These are phyloP conservation scores for Podaxis sp. DNA, from an alignment of 768 basidiomycete species.

Conservation along the genomic window DNA sequence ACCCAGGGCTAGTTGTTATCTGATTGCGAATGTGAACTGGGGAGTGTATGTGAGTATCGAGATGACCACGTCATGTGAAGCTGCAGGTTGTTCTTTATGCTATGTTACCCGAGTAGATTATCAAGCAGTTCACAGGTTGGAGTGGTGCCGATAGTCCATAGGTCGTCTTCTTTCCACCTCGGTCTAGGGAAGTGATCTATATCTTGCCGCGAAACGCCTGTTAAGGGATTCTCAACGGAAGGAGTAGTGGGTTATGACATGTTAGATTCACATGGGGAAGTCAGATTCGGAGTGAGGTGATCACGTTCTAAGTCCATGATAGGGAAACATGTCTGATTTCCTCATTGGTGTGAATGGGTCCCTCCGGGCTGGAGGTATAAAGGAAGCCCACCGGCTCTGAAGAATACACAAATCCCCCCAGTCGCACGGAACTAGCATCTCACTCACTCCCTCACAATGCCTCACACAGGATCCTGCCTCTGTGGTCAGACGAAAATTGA, in stretches of 20 bases:
- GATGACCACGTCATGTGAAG: too few species aligned
- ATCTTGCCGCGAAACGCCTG: not conserved
- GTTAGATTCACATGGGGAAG: not conserved
- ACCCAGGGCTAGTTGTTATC: too few species aligned
- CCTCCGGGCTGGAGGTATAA: not conserved
- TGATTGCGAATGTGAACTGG: too few species aligned
- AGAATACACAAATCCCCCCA: not conserved
- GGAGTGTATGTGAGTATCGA: too few species aligned
- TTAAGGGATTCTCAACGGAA: not conserved
- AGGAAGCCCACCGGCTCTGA: not conserved
- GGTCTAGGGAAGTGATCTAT: too few species aligned
- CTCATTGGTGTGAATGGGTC: not conserved
- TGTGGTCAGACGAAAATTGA: conserved; percentile 28
- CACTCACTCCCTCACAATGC: not conserved
- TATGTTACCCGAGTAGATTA: too few species aligned
- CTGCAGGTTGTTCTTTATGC: too few species aligned
- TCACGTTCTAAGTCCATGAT: not conserved
- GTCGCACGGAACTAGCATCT: not conserved
- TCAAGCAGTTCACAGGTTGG: too few species aligned
- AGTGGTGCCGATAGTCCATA: too few species aligned
- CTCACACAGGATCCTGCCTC: conserved; percentile 26
- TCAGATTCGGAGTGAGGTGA: not conserved
- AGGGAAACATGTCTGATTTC: not conserved
- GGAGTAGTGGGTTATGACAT: not conserved
- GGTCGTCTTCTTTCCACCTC: too few species aligned